Evolutionary conservation across 2,329 filamentous ascomycete genomes (phyloP).

Genomic region (Trichocomaceae sp.): DNA sequence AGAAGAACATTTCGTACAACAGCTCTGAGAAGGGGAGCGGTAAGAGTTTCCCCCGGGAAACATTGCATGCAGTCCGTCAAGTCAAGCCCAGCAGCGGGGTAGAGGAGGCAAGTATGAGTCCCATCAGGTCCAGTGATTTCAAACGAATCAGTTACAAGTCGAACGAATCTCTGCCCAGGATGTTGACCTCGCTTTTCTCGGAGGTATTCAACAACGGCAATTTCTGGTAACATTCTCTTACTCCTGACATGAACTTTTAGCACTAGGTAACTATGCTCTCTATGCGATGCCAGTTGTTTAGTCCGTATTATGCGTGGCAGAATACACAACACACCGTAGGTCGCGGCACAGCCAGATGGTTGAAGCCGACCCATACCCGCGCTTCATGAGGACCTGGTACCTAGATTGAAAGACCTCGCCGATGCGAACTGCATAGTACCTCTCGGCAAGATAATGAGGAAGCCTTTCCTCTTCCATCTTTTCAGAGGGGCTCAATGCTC

Average conservation of each 20-base stretch:
- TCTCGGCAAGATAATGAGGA: slow-evolving; percentile 5
- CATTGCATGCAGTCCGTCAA: neutral
- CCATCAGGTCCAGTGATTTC: too few relatives aligned
- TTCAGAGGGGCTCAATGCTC: too few relatives aligned
- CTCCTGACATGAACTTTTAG: too few relatives aligned
- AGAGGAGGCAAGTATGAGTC: too few relatives aligned
- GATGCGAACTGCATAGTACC: slow-evolving; percentile 16
- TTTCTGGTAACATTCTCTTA: too few relatives aligned
- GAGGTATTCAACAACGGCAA: too few relatives aligned
- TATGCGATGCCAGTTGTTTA: too few relatives aligned
- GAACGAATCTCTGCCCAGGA: neutral
- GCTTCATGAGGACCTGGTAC: slow-evolving; percentile 16
- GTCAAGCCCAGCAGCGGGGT: too few relatives aligned
- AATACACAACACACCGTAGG: too few relatives aligned
- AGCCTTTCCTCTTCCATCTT: neutral
- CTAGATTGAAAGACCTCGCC: slow-evolving; percentile 16
- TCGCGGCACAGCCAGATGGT: too few relatives aligned
- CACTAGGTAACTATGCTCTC: too few relatives aligned
- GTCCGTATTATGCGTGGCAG: too few relatives aligned
- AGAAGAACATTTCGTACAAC: neutral
- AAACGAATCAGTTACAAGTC: neutral
- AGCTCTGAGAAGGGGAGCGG: neutral
- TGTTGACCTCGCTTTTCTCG: neutral
- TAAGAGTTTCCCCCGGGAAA: neutral
- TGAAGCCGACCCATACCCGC: slow-evolving; percentile 9